Conservation (phyloP, 2,329 filamentous ascomycete genomes). For the Colletotrichum sp. region DNA sequence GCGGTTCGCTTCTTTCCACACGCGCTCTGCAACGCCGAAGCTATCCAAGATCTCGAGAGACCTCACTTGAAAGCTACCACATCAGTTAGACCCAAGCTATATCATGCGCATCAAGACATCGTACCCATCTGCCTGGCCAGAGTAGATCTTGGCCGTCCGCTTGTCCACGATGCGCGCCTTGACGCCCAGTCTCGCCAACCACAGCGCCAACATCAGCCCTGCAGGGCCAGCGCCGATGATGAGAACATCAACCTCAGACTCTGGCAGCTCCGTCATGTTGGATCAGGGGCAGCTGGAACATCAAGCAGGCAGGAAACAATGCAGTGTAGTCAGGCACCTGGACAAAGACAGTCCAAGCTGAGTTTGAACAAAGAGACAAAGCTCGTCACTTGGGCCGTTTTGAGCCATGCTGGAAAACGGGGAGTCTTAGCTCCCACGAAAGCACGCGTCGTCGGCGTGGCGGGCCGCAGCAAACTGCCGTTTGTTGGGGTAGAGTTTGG, state of each 20-base stretch:
- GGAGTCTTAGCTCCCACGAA: background rate
- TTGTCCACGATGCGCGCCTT: conserved; percentile 50
- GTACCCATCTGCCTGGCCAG: conserved; percentile 49
- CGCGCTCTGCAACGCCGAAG: conserved; percentile 69
- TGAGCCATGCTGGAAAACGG: background rate
- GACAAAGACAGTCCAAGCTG: background rate
- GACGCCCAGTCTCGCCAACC: conserved; percentile 45
- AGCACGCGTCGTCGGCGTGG: too few relatives aligned
- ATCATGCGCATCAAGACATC: conserved; percentile 49
- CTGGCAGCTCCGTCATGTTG: background rate
- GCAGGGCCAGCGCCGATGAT: conserved; percentile 31
- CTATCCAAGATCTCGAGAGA: conserved; percentile 72
- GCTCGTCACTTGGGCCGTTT: background rate
- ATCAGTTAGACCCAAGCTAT: background rate
- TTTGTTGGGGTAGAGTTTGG: background rate
- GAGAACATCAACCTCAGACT: conserved; percentile 16
- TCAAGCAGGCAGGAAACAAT: background rate
- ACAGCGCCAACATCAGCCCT: conserved; percentile 47
- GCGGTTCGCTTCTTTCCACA: conserved; percentile 70
- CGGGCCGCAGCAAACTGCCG: conserved; percentile 2
- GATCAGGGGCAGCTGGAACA: background rate
- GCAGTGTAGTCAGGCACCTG: background rate
- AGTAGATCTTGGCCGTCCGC: conserved; percentile 41
- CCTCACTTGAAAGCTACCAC: conserved; percentile 13
- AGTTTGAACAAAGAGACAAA: background rate